These are phyloP conservation scores for Trichosporon sp. DNA, from an alignment of 1,284 basidiomycete species.

Conservation along the genomic window DNA sequence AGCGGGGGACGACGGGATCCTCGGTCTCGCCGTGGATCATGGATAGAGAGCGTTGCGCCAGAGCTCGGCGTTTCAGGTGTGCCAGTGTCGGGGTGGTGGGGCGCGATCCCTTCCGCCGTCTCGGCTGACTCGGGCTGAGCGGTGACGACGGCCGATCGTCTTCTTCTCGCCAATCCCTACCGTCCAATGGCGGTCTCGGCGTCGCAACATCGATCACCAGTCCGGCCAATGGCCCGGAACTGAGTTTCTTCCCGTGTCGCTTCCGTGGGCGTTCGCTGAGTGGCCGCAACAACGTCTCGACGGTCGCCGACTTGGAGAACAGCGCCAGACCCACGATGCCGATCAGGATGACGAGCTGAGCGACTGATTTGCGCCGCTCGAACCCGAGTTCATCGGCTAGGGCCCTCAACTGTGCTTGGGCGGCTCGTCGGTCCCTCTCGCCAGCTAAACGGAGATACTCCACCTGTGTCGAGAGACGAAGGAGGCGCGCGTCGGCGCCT, in stretches of 20 bases:
- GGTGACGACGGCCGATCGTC: background rate
- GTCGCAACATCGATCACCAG: conserved; percentile 42
- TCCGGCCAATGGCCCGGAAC: conserved; percentile 44
- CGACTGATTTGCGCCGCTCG: conserved; percentile 49
- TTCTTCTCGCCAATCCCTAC: too few relatives aligned
- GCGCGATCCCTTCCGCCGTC: background rate
- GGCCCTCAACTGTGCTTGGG: conserved; percentile 41
- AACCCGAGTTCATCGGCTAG: conserved; percentile 49
- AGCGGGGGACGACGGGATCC: background rate
- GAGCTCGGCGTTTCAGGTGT: background rate
- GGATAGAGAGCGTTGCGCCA: background rate
- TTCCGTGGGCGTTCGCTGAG: conserved; percentile 23
- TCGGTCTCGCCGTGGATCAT: background rate
- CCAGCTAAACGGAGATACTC: conserved; percentile 47
- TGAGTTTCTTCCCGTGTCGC: conserved; percentile 24
- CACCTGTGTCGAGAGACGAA: conserved; percentile 42
- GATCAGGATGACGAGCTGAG: conserved; percentile 49
- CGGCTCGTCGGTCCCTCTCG: conserved; percentile 44
- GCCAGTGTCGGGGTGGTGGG: conserved; percentile 17
- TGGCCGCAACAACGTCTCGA: conserved; percentile 47
- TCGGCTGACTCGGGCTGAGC: background rate
- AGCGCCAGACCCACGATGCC: conserved; percentile 46
- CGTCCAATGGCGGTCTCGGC: background rate
- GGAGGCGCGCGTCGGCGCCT: conserved; percentile 45
- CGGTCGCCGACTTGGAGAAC: conserved; percentile 39